phyloP scores from a whole-genome alignment of 169 alveolate genomes.

The Eimeria maxima region DNA sequence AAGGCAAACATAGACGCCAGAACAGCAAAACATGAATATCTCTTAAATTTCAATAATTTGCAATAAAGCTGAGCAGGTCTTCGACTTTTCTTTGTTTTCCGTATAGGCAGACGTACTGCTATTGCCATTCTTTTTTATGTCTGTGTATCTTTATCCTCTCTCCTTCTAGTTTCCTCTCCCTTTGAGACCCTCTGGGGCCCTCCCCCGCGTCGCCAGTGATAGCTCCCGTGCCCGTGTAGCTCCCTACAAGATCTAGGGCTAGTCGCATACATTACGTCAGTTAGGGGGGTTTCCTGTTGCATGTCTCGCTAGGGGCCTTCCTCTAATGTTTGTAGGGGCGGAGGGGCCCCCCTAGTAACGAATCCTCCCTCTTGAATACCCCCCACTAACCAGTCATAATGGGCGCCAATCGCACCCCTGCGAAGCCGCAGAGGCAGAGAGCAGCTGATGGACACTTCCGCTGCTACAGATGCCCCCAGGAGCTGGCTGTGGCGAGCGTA shows the following conservation, averaged over 20 bases:
- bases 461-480: slow-evolving; percentile 46
- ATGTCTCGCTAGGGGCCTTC: neutral
- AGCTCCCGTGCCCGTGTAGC: neutral
- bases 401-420: neutral
- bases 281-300: neutral
- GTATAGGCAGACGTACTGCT: too few relatives aligned
- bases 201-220: neutral
- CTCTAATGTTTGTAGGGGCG: neutral
- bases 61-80: neutral
- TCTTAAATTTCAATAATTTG: neutral
- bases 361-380: neutral
- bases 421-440: slow-evolving; percentile 47
- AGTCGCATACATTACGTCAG: neutral
- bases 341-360: neutral
- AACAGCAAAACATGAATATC: neutral
- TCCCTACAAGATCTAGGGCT: neutral
- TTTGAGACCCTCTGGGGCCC: neutral
- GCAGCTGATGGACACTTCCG: slow-evolving; percentile 42
- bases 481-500: slow-evolving; percentile 8
- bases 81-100: neutral
- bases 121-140: neutral
- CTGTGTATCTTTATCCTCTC: neutral
- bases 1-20: neutral
- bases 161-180: neutral
- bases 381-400: neutral